Conservation (phyloP, 441 rosid species). For the Adansonia madagascariensis region DNA sequence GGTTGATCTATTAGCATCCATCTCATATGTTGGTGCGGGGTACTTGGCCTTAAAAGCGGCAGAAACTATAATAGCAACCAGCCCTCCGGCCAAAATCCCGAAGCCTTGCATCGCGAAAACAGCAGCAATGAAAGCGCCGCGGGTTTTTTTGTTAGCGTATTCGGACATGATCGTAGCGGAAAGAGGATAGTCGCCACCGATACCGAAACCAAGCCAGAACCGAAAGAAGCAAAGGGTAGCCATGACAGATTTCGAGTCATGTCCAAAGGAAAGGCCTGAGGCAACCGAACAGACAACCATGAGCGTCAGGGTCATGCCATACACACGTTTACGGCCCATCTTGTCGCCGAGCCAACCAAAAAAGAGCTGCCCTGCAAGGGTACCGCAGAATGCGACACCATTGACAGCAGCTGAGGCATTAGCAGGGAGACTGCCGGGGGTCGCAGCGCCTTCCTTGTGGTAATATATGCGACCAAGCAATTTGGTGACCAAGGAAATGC, state of each 20-base stretch:
- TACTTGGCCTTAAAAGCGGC: constrained; percentile 33
- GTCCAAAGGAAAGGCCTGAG: constrained; percentile 55
- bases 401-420: constrained; percentile 49
- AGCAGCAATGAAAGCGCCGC: constrained; percentile 54
- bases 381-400: constrained; percentile 60
- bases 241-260: constrained; percentile 40
- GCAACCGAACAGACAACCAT: constrained; percentile 52
- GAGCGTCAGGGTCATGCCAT: constrained; percentile 55
- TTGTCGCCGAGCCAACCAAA: constrained; percentile 68
- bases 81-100: constrained; percentile 55
- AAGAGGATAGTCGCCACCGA: constrained; percentile 64
- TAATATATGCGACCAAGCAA: constrained; percentile 60
- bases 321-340: constrained; percentile 52
- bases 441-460: constrained; percentile 42
- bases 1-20: constrained; percentile 39
- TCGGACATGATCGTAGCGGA: constrained; percentile 75
- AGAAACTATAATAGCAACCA: constrained; percentile 42
- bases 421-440: constrained; percentile 50
- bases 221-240: constrained; percentile 59
- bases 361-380: constrained; percentile 59
- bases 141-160: constrained; percentile 58
- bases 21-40: constrained; percentile 40
- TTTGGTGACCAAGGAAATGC: constrained; percentile 61
- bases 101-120: constrained; percentile 67
- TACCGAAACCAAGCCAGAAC: constrained; percentile 43